A percentile compares a stretch with the other conserved stretches of the same genome.
phyloP scores from a whole-genome alignment of 2,329 filamentous ascomycete genomes.

The Ophiocordyceps australis region DNA sequence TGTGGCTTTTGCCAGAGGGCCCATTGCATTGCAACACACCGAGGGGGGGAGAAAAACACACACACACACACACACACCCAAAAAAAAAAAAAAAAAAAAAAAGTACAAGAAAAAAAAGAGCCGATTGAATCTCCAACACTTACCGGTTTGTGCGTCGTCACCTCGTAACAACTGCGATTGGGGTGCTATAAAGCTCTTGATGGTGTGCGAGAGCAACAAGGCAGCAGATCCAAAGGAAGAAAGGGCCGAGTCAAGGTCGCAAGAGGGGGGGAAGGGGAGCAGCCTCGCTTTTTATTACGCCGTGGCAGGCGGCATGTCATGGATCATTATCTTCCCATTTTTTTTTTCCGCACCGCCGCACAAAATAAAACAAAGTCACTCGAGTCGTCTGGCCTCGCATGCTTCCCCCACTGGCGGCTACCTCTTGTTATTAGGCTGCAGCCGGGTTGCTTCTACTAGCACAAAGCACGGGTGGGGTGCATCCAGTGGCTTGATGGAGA shows the following conservation, averaged over 20 bases:
- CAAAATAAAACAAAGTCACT: background rate
- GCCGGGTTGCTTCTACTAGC: background rate
- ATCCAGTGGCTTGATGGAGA: slow-evolving; percentile 11
- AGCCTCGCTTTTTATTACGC: slow-evolving; percentile 5
- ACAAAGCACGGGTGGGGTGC: slow-evolving; percentile 11
- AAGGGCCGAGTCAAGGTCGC: slow-evolving; percentile 6
- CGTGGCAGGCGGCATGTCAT: slow-evolving; percentile 1
- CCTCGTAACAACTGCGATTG: no score
- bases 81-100: no score
- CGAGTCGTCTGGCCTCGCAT: background rate
- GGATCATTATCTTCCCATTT: slow-evolving; percentile 1
- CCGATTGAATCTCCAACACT: no score
- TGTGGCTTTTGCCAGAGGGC: no score
- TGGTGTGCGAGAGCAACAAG: slow-evolving; percentile 7
- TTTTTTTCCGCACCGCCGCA: slow-evolving; percentile 1
- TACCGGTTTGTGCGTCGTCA: slow-evolving; percentile 7
- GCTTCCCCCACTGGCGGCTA: slow-evolving; percentile 2
- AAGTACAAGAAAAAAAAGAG: no score
- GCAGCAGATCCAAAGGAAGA: slow-evolving; percentile 8
- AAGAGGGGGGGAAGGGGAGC: slow-evolving; percentile 4
- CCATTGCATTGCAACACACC: no score
- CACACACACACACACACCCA: no score
- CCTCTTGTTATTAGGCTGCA: slow-evolving; percentile 2
- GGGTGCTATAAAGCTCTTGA: no score
- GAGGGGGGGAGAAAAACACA: no score